These are phyloP conservation scores for Fusarium liriodendri DNA, from an alignment of 2,329 filamentous ascomycete genomes.

Conservation along the genomic window DNA sequence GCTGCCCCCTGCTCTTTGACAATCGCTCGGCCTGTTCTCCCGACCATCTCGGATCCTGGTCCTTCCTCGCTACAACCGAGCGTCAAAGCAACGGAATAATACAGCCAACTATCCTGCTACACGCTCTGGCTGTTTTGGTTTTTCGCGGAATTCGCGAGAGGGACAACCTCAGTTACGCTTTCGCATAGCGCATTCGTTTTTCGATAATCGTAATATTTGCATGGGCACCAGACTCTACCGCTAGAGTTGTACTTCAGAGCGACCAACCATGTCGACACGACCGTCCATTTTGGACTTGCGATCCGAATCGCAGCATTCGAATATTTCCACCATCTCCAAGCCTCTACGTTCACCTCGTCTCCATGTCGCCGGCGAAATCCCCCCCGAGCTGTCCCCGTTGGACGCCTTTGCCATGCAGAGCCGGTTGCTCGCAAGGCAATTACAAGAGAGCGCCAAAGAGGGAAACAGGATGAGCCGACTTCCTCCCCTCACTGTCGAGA, in stretches of 20 bases:
- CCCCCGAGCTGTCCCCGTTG: constrained; percentile 90
- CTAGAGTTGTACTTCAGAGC: constrained; percentile 19
- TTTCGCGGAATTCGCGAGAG: constrained; percentile 1
- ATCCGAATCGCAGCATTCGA: constrained; percentile 65
- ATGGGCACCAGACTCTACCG: constrained; percentile 31
- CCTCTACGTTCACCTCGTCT: constrained; percentile 79
- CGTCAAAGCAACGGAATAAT: constrained; percentile 2
- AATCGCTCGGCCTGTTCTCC: constrained; percentile 9
- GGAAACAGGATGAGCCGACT: constrained; percentile 87
- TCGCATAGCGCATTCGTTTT: constrained; percentile 2
- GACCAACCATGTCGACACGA: constrained; percentile 62
- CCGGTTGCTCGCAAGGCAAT: constrained; percentile 84
- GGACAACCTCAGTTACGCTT: neutral
- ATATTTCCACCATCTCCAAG: constrained; percentile 57
- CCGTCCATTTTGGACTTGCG: constrained; percentile 71
- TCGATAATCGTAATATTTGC: constrained; percentile 6
- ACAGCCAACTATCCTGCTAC: neutral
- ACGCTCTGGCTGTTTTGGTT: neutral
- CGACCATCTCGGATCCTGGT: neutral
- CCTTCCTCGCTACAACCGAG: neutral
- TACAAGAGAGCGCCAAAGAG: constrained; percentile 80
- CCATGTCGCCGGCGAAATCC: constrained; percentile 82
- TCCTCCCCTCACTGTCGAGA: constrained; percentile 83
- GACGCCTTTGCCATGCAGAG: constrained; percentile 96
- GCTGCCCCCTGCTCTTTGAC: constrained; percentile 1